A percentile compares a stretch with the other conserved stretches of the same genome.
Evolutionary conservation across 345 rosid species (phyloP).

Genomic region (Psidium guajava): DNA sequence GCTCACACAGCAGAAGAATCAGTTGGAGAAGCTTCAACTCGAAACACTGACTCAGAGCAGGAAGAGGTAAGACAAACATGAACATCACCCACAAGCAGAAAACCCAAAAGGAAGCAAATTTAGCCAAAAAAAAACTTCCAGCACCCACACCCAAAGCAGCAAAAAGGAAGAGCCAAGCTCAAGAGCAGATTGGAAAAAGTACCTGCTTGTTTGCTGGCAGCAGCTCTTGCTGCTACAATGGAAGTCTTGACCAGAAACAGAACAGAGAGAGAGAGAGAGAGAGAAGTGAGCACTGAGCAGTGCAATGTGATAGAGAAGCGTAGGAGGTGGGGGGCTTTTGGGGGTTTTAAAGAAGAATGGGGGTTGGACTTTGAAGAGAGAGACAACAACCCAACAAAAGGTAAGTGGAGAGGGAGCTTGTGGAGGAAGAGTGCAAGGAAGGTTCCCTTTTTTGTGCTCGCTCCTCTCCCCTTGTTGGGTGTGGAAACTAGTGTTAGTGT

Average conservation of each 20-base stretch:
- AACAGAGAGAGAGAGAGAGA: not conserved
- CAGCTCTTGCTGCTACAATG: not conserved
- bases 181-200: not conserved
- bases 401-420: not conserved
- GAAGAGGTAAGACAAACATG: not conserved
- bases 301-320: not conserved
- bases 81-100: not conserved
- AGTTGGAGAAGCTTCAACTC: not conserved
- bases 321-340: not conserved
- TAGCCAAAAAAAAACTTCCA: not conserved
- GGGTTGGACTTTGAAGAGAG: not conserved
- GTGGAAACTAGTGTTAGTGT: slow-evolving; percentile 38
- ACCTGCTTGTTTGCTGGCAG: not conserved
- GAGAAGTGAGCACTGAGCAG: not conserved
- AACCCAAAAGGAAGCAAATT: not conserved
- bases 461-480: slow-evolving; percentile 17
- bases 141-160: not conserved
- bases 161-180: not conserved
- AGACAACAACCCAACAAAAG: slow-evolving; percentile 5
- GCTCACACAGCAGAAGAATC: not conserved
- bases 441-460: slow-evolving; percentile 37
- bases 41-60: not conserved
- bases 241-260: not conserved
- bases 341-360: slow-evolving; percentile 18
- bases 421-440: slow-evolving; percentile 38